Evolutionary conservation across 257 asterid genomes (phyloP).

Genomic region (Solanum lignicaule): DNA sequence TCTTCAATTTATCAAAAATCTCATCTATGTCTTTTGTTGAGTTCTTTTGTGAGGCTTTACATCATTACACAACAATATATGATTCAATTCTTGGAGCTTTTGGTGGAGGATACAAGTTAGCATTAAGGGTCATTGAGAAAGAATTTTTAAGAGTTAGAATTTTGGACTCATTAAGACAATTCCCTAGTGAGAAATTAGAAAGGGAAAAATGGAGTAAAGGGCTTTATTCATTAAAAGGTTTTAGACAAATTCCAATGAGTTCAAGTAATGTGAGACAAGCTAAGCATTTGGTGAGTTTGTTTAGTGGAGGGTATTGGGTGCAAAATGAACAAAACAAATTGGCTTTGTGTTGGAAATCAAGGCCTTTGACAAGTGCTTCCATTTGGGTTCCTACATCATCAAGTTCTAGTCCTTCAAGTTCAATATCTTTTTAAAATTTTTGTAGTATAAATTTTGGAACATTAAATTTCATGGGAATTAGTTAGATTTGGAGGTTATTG

Average conservation of each 20-base stretch:
- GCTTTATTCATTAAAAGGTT: conserved; percentile 12
- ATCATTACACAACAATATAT: conserved; percentile 20
- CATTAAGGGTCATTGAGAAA: conserved; percentile 17
- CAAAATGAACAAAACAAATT: conserved; percentile 21
- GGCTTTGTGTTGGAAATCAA: conserved; percentile 30
- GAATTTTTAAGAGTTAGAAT: conserved; percentile 20
- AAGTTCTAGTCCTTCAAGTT: conserved; percentile 3
- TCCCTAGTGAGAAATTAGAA: conserved; percentile 8
- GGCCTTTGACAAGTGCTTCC: conserved; percentile 24
- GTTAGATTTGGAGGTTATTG: neutral
- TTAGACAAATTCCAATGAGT: conserved; percentile 23
- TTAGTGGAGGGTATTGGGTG: conserved; percentile 29
- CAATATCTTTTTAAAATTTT: conserved; percentile 6
- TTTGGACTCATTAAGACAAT: conserved; percentile 14
- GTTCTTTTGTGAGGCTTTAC: conserved; percentile 23
- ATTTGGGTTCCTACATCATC: conserved; percentile 25
- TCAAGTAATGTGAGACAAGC: conserved; percentile 32
- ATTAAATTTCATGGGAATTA: neutral
- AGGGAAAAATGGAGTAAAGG: neutral
- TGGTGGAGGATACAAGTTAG: conserved; percentile 14
- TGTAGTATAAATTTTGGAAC: neutral
- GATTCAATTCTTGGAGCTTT: conserved; percentile 23
- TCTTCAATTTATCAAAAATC: conserved; percentile 9
- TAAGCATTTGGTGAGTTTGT: conserved; percentile 22
- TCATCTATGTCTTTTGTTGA: conserved; percentile 16